A percentile compares a stretch with the other conserved stretches of the same genome.
phyloP scores from a whole-genome alignment of 176 grass and related monocot genomes.

The Oryza officinalis region DNA sequence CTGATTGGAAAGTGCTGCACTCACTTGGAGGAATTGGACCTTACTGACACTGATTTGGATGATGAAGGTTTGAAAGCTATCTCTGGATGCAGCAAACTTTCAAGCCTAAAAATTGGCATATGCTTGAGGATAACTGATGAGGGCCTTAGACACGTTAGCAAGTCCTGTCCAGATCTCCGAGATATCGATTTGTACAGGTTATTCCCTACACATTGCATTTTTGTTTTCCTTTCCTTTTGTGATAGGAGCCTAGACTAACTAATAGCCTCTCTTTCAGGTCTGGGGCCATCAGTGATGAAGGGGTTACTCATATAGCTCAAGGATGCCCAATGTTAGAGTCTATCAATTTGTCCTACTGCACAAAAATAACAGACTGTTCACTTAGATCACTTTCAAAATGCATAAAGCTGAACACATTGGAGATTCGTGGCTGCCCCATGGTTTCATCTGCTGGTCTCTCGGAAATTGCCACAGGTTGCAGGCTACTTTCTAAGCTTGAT shows the following conservation, averaged over 20 bases:
- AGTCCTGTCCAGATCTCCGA: conserved; percentile 54
- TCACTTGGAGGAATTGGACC: conserved; percentile 69
- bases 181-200: conserved; percentile 89
- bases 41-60: conserved; percentile 87
- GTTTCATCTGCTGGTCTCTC: conserved; percentile 59
- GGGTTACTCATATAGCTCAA: conserved; percentile 56
- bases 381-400: conserved; percentile 69
- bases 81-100: conserved; percentile 61
- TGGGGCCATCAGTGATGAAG: conserved; percentile 64
- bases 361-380: conserved; percentile 64
- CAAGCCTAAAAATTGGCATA: conserved; percentile 78
- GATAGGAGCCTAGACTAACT: conserved; percentile 7
- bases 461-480: conserved; percentile 56
- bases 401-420: conserved; percentile 57
- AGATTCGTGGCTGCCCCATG: conserved; percentile 63
- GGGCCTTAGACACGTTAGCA: conserved; percentile 68
- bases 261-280: conserved; percentile 51
- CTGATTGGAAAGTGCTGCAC: conserved; percentile 63
- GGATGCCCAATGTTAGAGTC: conserved; percentile 65
- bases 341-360: conserved; percentile 85
- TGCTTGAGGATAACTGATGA: conserved; percentile 77
- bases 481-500: conserved; percentile 74
- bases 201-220: neutral
- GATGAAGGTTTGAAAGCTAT: conserved; percentile 81
- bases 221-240: neutral